phyloP scores from a whole-genome alignment of 176 grass and related monocot genomes.

The Musa beccarii region DNA sequence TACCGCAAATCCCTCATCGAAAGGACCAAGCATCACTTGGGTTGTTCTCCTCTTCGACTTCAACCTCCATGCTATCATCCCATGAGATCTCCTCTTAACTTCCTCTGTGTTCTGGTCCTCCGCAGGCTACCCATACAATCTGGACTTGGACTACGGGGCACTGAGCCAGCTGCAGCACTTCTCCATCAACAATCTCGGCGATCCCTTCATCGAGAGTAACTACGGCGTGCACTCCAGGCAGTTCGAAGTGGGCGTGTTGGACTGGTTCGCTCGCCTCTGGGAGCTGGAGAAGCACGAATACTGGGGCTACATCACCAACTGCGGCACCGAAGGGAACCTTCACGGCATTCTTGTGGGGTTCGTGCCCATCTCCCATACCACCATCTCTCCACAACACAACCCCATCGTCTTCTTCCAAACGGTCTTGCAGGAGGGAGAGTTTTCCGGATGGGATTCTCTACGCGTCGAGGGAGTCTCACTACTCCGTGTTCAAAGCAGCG shows the following conservation, averaged over 20 bases:
- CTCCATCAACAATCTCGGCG: constrained; percentile 78
- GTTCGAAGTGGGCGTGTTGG: constrained; percentile 76
- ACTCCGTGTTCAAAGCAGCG: constrained; percentile 86
- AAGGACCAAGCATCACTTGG: constrained; percentile 78
- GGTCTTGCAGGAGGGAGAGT: constrained; percentile 55
- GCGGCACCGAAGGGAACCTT: constrained; percentile 86
- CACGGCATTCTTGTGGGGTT: constrained; percentile 88
- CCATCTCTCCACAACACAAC: no score
- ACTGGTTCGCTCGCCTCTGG: constrained; percentile 92
- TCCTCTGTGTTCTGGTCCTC: not conserved
- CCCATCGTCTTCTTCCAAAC: constrained; percentile 1
- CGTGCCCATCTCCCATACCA: no score
- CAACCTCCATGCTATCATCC: not conserved
- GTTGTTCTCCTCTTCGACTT: constrained; percentile 2
- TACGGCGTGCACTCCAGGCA: constrained; percentile 82
- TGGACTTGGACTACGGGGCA: constrained; percentile 79
- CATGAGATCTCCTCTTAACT: no score
- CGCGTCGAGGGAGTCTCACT: constrained; percentile 68
- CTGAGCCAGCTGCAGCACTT: constrained; percentile 63
- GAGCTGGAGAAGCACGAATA: constrained; percentile 63
- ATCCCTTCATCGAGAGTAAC: constrained; percentile 89
- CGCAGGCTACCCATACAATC: constrained; percentile 79
- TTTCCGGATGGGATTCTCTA: constrained; percentile 70
- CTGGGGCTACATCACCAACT: constrained; percentile 91
- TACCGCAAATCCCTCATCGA: constrained; percentile 59